A percentile compares a stretch with the other conserved stretches of the same genome.
Conservation (phyloP, 2,329 filamentous ascomycete species). For the Ceratocystis alfenasii region DNA sequence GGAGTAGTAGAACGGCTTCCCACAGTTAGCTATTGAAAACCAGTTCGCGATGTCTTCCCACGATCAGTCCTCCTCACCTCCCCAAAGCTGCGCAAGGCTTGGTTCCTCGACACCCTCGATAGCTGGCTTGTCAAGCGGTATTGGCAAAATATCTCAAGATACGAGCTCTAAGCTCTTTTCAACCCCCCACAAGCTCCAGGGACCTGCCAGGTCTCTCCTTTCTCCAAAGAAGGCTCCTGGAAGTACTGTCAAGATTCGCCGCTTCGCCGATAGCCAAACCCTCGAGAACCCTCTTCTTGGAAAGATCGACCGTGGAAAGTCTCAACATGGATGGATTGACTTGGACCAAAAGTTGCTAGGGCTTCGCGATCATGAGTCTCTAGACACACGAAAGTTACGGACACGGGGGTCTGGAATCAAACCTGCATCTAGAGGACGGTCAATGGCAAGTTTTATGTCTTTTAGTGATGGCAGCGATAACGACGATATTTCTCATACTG, state of each 20-base stretch:
- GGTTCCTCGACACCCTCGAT: not conserved
- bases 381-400: constrained; percentile 1
- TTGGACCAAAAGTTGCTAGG: constrained; percentile 10
- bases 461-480: not conserved
- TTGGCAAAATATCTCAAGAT: not conserved
- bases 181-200: constrained; percentile 14
- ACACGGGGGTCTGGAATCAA: constrained; percentile 4
- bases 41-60: not conserved
- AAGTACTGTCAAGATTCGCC: constrained; percentile 19
- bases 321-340: constrained; percentile 20
- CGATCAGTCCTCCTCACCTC: not conserved
- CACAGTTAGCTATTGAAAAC: not conserved
- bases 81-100: not conserved
- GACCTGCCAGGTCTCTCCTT: constrained; percentile 24
- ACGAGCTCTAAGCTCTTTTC: constrained; percentile 16
- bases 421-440: not conserved
- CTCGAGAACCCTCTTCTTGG: constrained; percentile 22
- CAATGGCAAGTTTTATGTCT: not conserved
- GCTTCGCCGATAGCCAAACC: constrained; percentile 19
- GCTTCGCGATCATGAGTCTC: not conserved
- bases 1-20: not conserved
- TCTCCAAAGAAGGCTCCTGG: constrained; percentile 29
- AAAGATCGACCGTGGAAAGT: constrained; percentile 8
- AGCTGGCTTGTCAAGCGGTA: not conserved
- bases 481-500: not conserved